Base-by-base conservation (phyloP, 352 stramenopile genomes). In the Peronospora belbahrii region DNA sequence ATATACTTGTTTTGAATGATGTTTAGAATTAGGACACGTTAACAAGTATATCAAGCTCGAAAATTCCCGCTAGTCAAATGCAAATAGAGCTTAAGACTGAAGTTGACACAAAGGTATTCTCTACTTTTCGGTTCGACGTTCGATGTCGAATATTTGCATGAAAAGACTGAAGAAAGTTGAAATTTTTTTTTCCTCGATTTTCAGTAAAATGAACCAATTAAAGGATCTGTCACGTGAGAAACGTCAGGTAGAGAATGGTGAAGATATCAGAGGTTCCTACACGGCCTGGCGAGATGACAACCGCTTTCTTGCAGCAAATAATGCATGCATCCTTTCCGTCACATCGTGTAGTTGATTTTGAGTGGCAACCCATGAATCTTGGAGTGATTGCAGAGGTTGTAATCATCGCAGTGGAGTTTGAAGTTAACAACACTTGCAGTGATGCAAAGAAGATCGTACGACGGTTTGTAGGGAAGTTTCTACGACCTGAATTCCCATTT, bases 311-410 rank as follows among this genome's bases (percentile, higher is more conserved):
- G 45, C 61, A 82, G 33, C 19, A 60, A 32, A 65, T 76, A 27
- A 22, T 80, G 27, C 42, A 20, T 6, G 42, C 42, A 17, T 45
- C 42, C 6, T 48, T 50, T 24, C 44, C 54, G 8, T 53, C 36
- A 3, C 48, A 69, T 33, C 48, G 39, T 6, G 63, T 85, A n/a
- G 23, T 42, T 14, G 49, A 56, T 31, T 83, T 86, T 52, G 50
- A 79, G 9, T 85, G 74, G 72, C 56, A 66, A 33, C 48, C 71
- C 19, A 75, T 91, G 59, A 81, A 88, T 48, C 51, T 84, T 8
- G 80, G 80, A 14, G 80, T 91, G 19, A 84, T 91, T 48, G 85
- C 77, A 4, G 74, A 87, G 27, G 80, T 91, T 11, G 74, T 88
- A 18, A 62, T 65, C 9, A 64, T 85, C 28, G 52, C 47, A 0